Evolutionary conservation across 495 filamentous ascomycete species (phyloP).

Genomic region (Xylaria longipes): DNA sequence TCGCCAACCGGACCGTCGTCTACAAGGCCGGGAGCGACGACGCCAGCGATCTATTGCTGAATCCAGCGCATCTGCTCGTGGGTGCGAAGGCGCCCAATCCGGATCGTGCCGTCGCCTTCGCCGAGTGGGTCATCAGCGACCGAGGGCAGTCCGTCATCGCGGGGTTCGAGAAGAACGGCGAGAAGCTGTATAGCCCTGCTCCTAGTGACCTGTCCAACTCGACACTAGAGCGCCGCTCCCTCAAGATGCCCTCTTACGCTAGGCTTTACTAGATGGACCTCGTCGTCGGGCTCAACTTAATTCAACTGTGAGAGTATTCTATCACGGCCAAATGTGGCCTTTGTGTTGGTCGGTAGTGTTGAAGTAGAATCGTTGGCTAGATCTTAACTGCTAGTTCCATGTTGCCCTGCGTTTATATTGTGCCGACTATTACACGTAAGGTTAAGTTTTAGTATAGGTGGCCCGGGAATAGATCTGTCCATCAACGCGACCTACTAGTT

Average conservation of each 20-base stretch:
- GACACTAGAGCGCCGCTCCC: background rate
- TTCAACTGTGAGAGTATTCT: background rate
- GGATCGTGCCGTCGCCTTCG: slow-evolving; percentile 42
- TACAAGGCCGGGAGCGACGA: slow-evolving; percentile 47
- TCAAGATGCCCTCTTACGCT: background rate
- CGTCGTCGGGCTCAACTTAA: background rate
- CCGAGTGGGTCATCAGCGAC: slow-evolving; percentile 41
- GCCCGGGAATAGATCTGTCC: background rate
- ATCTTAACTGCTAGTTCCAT: background rate
- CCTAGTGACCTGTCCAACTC: background rate
- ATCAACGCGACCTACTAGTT: background rate
- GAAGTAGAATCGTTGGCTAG: background rate
- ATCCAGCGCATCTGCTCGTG: slow-evolving; percentile 49
- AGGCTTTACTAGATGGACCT: background rate
- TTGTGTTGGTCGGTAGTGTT: too few species aligned
- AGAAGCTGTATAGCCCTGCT: slow-evolving; percentile 35
- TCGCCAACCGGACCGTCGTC: slow-evolving; percentile 39
- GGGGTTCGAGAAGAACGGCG: slow-evolving; percentile 40
- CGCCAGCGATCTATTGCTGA: slow-evolving; percentile 42
- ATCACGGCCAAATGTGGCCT: too few species aligned
- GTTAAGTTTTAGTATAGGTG: too few species aligned
- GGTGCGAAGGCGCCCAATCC: slow-evolving; percentile 39
- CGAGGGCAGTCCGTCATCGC: slow-evolving; percentile 45
- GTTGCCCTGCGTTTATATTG: background rate
- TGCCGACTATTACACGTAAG: too few species aligned